Conservation (phyloP, 495 filamentous ascomycete genomes). For the Trichocladium uniseriatum region DNA sequence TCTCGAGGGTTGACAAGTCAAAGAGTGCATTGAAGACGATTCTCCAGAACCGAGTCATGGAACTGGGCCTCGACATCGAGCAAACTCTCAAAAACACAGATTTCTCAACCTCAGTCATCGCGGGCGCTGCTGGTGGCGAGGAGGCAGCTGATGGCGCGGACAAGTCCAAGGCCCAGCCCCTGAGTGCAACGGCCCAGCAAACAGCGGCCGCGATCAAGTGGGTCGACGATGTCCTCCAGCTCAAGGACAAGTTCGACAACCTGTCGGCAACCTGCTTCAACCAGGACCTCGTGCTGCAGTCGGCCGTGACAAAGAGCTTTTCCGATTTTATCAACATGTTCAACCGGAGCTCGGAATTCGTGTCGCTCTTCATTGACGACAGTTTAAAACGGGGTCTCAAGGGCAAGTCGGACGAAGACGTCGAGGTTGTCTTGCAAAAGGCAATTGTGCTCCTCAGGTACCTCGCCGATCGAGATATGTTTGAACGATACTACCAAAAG, state of each 20-base stretch:
- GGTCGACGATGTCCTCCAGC: conserved; percentile 78
- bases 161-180: conserved; percentile 32
- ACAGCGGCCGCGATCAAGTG: conserved; percentile 84
- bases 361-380: conserved; percentile 95
- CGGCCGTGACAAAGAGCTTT: conserved; percentile 74
- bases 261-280: conserved; percentile 62
- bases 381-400: conserved; percentile 90
- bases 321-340: conserved; percentile 87
- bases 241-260: conserved; percentile 85
- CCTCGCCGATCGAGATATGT: conserved; percentile 85
- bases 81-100: conserved; percentile 46
- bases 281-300: conserved; percentile 68
- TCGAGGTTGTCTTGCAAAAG: conserved; percentile 83
- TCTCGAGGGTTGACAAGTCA: conserved; percentile 65
- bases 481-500: conserved; percentile 97
- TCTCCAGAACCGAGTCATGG: conserved; percentile 64
- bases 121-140: conserved; percentile 37
- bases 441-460: conserved; percentile 81
- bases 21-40: conserved; percentile 61
- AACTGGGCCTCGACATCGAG: conserved; percentile 76
- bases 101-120: conserved; percentile 28
- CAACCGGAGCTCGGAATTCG: conserved; percentile 71
- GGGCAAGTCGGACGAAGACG: conserved; percentile 81
- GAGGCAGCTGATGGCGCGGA: conserved; percentile 40
- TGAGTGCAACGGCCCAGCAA: conserved; percentile 40